Conservation (phyloP, 108 stramenopile genomes). For the Pseudonitzschia multistriata region DNA sequence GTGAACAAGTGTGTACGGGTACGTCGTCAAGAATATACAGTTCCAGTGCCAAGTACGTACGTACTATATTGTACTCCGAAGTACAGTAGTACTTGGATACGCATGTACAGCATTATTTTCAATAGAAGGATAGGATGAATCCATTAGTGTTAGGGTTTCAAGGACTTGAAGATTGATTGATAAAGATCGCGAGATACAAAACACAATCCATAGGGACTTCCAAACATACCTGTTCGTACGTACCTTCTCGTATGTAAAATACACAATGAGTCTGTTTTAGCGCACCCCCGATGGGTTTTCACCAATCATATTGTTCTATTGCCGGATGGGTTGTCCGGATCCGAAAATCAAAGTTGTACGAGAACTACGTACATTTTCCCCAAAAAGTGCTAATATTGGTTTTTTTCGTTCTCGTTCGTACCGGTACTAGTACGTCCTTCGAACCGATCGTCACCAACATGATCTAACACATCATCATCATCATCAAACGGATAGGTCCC, state of each 20-base stretch:
- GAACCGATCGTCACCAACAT: slow-evolving; percentile 7
- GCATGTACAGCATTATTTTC: too few relatives aligned
- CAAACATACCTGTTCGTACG: not conserved
- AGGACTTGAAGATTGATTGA: not conserved
- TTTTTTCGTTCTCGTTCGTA: not conserved
- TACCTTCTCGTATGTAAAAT: not conserved
- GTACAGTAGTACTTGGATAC: too few relatives aligned
- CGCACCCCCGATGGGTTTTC: not conserved
- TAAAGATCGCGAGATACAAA: not conserved
- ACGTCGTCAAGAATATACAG: too few relatives aligned
- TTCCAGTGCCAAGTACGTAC: too few relatives aligned
- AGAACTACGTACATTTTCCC: too few relatives aligned
- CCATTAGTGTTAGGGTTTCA: not conserved
- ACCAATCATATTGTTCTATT: slow-evolving; percentile 2
- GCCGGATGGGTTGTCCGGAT: too few relatives aligned
- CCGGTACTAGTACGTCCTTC: not conserved
- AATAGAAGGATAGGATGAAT: too few relatives aligned
- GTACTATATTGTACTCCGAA: too few relatives aligned
- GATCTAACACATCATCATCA: not conserved
- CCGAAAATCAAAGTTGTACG: too few relatives aligned
- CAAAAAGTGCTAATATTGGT: not conserved
- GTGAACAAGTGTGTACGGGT: too few relatives aligned
- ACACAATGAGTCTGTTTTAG: too few relatives aligned
- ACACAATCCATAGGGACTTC: not conserved
- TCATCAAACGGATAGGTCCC: not conserved